phyloP scores from a whole-genome alignment of 371 early-diverging fungal genomes.

The Parasitella parasitica region DNA sequence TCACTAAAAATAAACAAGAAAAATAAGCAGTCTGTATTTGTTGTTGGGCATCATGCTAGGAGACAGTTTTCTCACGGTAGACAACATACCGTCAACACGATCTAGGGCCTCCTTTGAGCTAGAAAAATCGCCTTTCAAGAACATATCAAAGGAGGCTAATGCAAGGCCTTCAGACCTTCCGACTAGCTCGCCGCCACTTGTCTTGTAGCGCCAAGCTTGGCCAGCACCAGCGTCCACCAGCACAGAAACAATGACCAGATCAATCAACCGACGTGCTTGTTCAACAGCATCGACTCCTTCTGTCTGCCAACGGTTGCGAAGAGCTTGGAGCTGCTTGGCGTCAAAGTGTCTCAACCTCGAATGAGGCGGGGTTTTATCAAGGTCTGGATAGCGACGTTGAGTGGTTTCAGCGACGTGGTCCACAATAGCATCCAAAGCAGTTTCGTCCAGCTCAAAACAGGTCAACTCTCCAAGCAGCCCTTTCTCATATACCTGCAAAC shows the following conservation, averaged over 20 bases:
- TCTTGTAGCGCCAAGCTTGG: constrained; percentile 71
- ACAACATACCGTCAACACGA: constrained; percentile 71
- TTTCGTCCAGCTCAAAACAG: constrained; percentile 71
- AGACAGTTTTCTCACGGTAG: background rate
- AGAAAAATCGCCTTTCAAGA: constrained; percentile 78
- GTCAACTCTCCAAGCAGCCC: constrained; percentile 49
- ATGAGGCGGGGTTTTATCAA: constrained; percentile 78
- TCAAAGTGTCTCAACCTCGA: constrained; percentile 89
- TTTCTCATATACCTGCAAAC: constrained; percentile 62
- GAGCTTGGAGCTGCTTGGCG: constrained; percentile 49
- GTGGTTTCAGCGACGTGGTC: constrained; percentile 70
- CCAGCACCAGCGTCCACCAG: constrained; percentile 95
- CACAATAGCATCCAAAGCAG: constrained; percentile 63
- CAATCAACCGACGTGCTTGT: constrained; percentile 71
- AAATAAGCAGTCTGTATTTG: constrained; percentile 1
- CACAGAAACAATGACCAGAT: constrained; percentile 88
- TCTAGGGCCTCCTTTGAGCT: constrained; percentile 45
- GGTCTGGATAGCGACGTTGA: constrained; percentile 65
- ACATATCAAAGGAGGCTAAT: constrained; percentile 87
- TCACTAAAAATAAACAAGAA: constrained; percentile 23
- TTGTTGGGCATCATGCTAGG: background rate
- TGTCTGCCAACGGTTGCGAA: constrained; percentile 36
- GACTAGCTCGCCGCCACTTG: constrained; percentile 28
- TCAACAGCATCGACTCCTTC: constrained; percentile 49
- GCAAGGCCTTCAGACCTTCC: constrained; percentile 90